phyloP scores from a whole-genome alignment of 1,284 basidiomycete genomes.

The Cryptococcus floricola region DNA sequence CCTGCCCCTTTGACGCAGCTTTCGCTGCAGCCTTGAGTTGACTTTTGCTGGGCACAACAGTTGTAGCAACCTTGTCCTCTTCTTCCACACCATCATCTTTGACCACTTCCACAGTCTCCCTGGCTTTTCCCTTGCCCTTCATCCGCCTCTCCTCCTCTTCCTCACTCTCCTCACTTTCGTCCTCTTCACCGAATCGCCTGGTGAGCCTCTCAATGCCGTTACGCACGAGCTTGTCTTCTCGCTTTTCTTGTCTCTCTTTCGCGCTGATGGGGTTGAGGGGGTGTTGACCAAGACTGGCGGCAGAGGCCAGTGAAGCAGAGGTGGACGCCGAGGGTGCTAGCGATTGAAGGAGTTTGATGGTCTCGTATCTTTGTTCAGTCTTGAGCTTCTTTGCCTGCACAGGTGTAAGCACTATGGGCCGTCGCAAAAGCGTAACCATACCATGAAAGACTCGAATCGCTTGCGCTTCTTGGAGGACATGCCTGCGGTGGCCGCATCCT shows the following conservation, averaged over 20 bases:
- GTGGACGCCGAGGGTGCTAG: slow-evolving; percentile 30
- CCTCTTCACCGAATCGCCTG: slow-evolving; percentile 56
- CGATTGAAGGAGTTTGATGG: slow-evolving; percentile 37
- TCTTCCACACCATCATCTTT: slow-evolving; percentile 51
- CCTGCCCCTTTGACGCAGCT: slow-evolving; percentile 16
- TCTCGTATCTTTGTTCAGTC: slow-evolving; percentile 41
- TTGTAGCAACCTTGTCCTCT: slow-evolving; percentile 52
- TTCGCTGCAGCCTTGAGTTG: slow-evolving; percentile 21
- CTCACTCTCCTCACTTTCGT: slow-evolving; percentile 47
- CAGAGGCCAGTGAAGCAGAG: slow-evolving; percentile 30
- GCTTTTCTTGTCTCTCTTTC: slow-evolving; percentile 64
- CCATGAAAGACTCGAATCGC: slow-evolving; percentile 49
- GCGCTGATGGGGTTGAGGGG: slow-evolving; percentile 44
- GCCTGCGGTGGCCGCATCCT: slow-evolving; percentile 14
- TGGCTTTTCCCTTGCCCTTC: slow-evolving; percentile 56
- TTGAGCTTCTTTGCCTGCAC: slow-evolving; percentile 47
- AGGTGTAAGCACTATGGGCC: neutral
- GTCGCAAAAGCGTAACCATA: slow-evolving; percentile 56
- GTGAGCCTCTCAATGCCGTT: slow-evolving; percentile 61
- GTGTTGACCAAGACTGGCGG: slow-evolving; percentile 41
- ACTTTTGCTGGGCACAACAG: slow-evolving; percentile 36
- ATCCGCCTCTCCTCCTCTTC: slow-evolving; percentile 54
- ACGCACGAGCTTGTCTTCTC: slow-evolving; percentile 67
- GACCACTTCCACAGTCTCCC: slow-evolving; percentile 63
- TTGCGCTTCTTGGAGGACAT: slow-evolving; percentile 50